Evolutionary conservation across 306 rosid genomes (phyloP), one percentile per base, ranked within the genome.

Genomic region (Cucumis cinereus): DNA sequence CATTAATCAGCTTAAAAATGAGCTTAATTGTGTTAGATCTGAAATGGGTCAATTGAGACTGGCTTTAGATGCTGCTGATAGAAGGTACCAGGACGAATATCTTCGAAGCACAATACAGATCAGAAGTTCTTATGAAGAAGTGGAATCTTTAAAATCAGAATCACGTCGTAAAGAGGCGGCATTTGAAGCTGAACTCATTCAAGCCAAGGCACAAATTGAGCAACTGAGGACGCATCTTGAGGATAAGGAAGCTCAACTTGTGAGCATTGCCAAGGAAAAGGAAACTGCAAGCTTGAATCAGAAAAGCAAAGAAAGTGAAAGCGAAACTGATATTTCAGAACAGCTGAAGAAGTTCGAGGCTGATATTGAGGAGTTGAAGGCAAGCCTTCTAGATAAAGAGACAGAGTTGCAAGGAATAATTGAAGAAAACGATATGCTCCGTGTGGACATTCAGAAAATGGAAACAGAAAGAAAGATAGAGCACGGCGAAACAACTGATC

Each of bases 11-110:
- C 89, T 93, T 70, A 85, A 90, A 81, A 66, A 85, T 0, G 98
- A 91, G 87, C 86, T 91, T 53, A 69, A 61, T 40, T 85, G 82
- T 28, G 78, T 85, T 60, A 89, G 84, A 85, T 82, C 86, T 63
- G 97, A 93, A 83, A 87, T 82, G 71, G 88, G 24, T 33, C 84
- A 86, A 20, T 57, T 93, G 67, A 91, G 80, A 77, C 82, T 92
- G 64, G 90, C 98, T 16, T 61, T 91, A 78, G 97, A 93, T 33
- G 85, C 67, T 6, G 84, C 93, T 35, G 92, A 93, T 86, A 77
- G 75, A 50, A 81, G 96, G 76, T 91, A 89, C 89, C 97, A 93
- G 78, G 91, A 93, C 52, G 98, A 93, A 85, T 90, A 90, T 72
- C 86, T 89, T 67, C 93, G 81, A 57, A 91, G 90, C 88, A 88